phyloP scores from a whole-genome alignment of 331 rosid species.

The Rosa hybrid region DNA sequence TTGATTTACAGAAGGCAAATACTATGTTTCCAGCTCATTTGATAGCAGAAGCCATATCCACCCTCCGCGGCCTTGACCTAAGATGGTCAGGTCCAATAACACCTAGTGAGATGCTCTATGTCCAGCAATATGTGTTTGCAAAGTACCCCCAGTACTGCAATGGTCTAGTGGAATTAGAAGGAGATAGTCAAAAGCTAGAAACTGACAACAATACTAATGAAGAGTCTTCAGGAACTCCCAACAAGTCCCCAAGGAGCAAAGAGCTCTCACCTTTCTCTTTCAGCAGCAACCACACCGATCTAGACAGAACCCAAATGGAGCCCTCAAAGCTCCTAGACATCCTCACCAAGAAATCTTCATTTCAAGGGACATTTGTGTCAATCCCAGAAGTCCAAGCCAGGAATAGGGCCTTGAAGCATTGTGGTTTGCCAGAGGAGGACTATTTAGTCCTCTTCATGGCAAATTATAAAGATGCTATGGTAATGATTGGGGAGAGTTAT shows the following conservation, averaged over 20 bases:
- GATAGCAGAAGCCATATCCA: conserved; percentile 50
- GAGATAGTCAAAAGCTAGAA: conserved; percentile 7
- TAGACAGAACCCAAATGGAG: conserved; percentile 35
- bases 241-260: conserved; percentile 24
- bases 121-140: conserved; percentile 44
- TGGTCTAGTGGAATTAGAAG: conserved; percentile 26
- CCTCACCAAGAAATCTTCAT: conserved; percentile 34
- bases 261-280: conserved; percentile 32
- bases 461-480: conserved; percentile 36
- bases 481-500: conserved; percentile 38
- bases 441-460: conserved; percentile 30
- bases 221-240: conserved; percentile 20
- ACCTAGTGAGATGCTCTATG: conserved; percentile 46
- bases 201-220: background rate
- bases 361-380: conserved; percentile 32
- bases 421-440: conserved; percentile 31
- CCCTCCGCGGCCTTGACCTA: conserved; percentile 42
- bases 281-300: conserved; percentile 18
- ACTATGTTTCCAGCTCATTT: conserved; percentile 48
- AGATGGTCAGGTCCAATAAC: conserved; percentile 60
- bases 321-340: conserved; percentile 35
- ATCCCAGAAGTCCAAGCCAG: conserved; percentile 38
- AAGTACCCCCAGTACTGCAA: conserved; percentile 42
- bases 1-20: conserved; percentile 36
- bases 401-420: conserved; percentile 30